Evolutionary conservation across 305 asterid species (phyloP).

Genomic region (Fraxinus ornus): DNA sequence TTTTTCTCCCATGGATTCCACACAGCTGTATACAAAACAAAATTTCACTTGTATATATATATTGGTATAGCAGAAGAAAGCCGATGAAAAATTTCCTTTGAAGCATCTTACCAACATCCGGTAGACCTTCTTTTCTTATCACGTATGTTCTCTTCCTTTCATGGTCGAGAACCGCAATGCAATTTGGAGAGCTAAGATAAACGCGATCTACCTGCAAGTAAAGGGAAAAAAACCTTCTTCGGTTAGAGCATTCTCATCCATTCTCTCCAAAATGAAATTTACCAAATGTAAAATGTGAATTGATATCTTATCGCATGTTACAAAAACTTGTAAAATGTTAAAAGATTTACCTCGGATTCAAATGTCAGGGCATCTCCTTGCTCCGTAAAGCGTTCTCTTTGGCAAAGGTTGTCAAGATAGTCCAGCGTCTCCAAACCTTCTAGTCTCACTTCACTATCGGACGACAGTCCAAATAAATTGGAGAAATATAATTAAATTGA

Average conservation of each 20-base stretch:
- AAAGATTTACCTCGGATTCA: slow-evolving; percentile 74
- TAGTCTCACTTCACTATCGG: slow-evolving; percentile 75
- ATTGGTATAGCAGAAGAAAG: background rate
- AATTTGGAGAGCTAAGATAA: slow-evolving; percentile 70
- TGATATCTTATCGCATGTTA: background rate
- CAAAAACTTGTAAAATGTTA: background rate
- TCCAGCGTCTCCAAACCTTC: slow-evolving; percentile 96
- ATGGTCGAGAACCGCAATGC: slow-evolving; percentile 84
- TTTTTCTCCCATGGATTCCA: slow-evolving; percentile 99
- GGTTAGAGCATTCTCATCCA: background rate
- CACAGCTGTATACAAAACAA: slow-evolving; percentile 46
- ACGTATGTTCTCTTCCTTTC: slow-evolving; percentile 86
- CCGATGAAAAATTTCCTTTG: background rate
- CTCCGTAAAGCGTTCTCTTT: slow-evolving; percentile 80
- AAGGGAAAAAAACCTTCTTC: background rate
- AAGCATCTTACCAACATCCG: slow-evolving; percentile 67
- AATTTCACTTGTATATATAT: background rate
- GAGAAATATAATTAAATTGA: slow-evolving; percentile 7
- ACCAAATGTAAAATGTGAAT: background rate
- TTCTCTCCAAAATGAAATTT: background rate
- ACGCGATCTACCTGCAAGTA: slow-evolving; percentile 75
- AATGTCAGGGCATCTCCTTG: slow-evolving; percentile 93
- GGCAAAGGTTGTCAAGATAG: slow-evolving; percentile 82
- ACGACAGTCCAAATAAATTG: background rate
- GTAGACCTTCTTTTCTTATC: slow-evolving; percentile 81